Conservation (phyloP, 1,284 basidiomycete genomes). For the Fomes fomentarius region DNA sequence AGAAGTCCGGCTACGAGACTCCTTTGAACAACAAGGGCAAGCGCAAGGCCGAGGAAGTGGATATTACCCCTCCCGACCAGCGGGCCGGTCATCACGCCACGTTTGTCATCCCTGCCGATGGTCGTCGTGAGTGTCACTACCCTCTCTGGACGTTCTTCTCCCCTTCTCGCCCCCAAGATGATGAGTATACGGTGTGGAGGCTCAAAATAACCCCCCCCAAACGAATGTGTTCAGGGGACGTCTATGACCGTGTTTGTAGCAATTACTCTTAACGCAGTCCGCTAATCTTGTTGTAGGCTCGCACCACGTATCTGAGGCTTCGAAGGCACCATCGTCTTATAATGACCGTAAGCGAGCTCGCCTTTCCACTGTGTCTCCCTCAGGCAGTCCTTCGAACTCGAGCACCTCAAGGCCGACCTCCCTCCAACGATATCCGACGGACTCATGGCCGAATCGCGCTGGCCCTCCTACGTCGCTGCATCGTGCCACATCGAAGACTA, state of each 20-base stretch:
- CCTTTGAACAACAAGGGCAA: conserved; percentile 44
- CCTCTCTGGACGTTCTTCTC: too few relatives aligned
- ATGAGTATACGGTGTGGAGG: too few relatives aligned
- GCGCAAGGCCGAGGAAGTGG: conserved; percentile 53
- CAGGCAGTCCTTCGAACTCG: conserved; percentile 31
- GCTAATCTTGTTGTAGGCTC: conserved; percentile 26
- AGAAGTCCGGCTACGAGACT: conserved; percentile 30
- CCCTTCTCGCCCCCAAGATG: too few relatives aligned
- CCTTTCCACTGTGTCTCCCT: conserved; percentile 49
- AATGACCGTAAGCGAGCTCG: conserved; percentile 65
- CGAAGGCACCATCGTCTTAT: conserved; percentile 67
- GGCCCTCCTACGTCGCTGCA: conserved; percentile 33
- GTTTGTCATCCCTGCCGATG: conserved; percentile 54
- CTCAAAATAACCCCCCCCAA: too few relatives aligned
- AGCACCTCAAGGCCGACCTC: conserved; percentile 32
- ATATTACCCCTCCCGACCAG: conserved; percentile 51
- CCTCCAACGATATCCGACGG: conserved; percentile 40
- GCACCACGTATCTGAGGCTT: conserved; percentile 30
- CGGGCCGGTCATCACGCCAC: conserved; percentile 35
- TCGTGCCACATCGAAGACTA: conserved; percentile 42
- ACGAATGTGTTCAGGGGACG: too few relatives aligned
- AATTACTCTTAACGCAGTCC: too few relatives aligned
- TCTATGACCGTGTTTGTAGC: too few relatives aligned
- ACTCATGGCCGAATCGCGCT: conserved; percentile 60
- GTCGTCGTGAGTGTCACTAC: conserved; percentile 42